phyloP scores from a whole-genome alignment of 2,329 filamentous ascomycete species.

The Cephalotrichum gorgonifer region DNA sequence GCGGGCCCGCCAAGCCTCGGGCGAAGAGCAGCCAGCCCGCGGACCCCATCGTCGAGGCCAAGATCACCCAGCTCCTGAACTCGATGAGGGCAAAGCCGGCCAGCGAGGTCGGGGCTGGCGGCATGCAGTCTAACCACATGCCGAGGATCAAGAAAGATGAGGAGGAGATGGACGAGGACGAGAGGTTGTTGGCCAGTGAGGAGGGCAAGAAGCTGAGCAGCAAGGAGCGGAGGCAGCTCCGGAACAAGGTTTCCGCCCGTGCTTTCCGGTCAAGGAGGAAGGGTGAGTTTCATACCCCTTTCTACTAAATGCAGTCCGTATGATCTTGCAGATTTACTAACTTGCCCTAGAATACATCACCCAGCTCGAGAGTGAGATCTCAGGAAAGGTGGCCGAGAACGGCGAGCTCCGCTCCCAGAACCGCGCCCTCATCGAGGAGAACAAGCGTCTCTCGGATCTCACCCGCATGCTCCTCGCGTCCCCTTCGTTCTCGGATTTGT shows the following conservation, averaged over 20 bases:
- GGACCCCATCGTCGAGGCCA: constrained; percentile 76
- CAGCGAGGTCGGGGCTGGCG: constrained; percentile 31
- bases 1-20: constrained; percentile 31
- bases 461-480: constrained; percentile 76
- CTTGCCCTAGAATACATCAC: constrained; percentile 77
- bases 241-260: constrained; percentile 96
- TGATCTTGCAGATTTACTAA: constrained; percentile 32
- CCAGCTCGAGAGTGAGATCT: constrained; percentile 85
- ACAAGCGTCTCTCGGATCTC: constrained; percentile 66
- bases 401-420: constrained; percentile 75
- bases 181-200: constrained; percentile 85
- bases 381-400: constrained; percentile 72
- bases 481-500: constrained; percentile 70
- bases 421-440: constrained; percentile 72
- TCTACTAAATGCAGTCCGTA: background rate
- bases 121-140: constrained; percentile 50
- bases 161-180: constrained; percentile 98
- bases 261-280: constrained; percentile 97
- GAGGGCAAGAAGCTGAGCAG: constrained; percentile 98
- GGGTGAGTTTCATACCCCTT: constrained; percentile 49
- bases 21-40: constrained; percentile 40
- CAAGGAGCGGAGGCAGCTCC: constrained; percentile 92
- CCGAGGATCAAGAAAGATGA: constrained; percentile 81
- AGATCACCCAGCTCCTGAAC: constrained; percentile 84
- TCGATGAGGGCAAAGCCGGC: constrained; percentile 74